Evolutionary conservation across 345 rosid species (phyloP), one percentile per base, ranked within the genome.

Genomic region (Pelargonium nanum): DNA sequence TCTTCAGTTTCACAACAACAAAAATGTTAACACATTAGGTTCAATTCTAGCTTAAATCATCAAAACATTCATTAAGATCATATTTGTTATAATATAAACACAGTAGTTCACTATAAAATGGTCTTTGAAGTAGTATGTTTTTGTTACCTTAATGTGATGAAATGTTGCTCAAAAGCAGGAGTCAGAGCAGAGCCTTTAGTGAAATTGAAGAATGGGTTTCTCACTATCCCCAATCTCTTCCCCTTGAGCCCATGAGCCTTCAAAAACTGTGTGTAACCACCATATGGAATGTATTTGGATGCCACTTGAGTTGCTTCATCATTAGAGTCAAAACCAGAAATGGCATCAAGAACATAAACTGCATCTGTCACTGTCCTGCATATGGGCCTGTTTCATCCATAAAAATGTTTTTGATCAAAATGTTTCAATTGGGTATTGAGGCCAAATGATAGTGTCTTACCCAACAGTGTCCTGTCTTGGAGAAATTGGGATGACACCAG

Each of bases 401-500:
- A 24, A 19, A 24, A 5, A 19, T 30, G 10, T 6, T 30, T 30
- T 12, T 5, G 10, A 30, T 30, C 0, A 3, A 30, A 30, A 6
- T 3, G 40, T n/a, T n/a, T n/a, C n/a, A n/a, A n/a, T n/a, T n/a
- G n/a, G n/a, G n/a, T n/a, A n/a, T n/a, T n/a, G n/a, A n/a, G n/a
- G n/a, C n/a, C n/a, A n/a, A n/a, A n/a, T n/a, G n/a, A n/a, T n/a
- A n/a, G n/a, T n/a, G n/a, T 26, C 7, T 25, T 50, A 86, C 86
- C 95, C 95, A 9, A 86, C 34, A 21, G 73, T 83, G 72, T 86
- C 98, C 62, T 79, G 95, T 48, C 85, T 72, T 5, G 62, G 81
- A 26, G 85, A 76, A 53, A 91, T 2, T 19, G 90, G 98, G 54
- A 88, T 62, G 54, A 84, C 90, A 2, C 96, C 92, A 7, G 86